Base-by-base conservation (phyloP, 805 yeast species). In the Komagataella ulmi region DNA sequence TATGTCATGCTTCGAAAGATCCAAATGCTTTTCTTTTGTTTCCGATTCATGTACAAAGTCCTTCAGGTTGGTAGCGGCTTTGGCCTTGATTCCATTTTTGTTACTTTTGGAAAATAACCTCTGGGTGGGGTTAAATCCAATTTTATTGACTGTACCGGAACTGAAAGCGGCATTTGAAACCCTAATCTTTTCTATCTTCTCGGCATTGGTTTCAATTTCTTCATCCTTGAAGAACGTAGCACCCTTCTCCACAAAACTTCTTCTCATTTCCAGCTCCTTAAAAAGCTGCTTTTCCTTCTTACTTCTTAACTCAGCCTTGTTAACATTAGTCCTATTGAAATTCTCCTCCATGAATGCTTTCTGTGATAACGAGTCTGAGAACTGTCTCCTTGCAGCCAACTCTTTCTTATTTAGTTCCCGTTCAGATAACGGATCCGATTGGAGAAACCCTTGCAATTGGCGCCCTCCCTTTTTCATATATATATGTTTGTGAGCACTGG, bases 61-160 rank as follows among this genome's bases (percentile, higher is more conserved):
- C 14, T 10, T 30, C 14, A 30, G 10, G 14, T 30, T 30, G 14
- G 40, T 30, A 14, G 40, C n/a, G 8, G 47, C n/a, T 8, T 30
- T 30, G 14, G 6, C 14, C 6, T 30, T 30, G 40, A 30, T 30
- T 5, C 40, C 19, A 3, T 4, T 3, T 0, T 18, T 44, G 7
- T 46, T 23, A 7, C 24, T 18, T 47, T 46, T 54, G 17, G 59
- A 56, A 45, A 56, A 63, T 40, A 63, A 30, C 40, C 40, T 30
- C 14, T 30, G 40, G 6, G 66, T 62, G 2, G 67, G 67, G 54
- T 64, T 54, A 50, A 64, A 64, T 2, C 67, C 67, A 23, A 64
- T 63, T 21, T 56, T 58, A 36, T 53, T 57, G 57, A 61, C 51
- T 5, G 58, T 51, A 3, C 45, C 47, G 2, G 65, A 55, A 17